Evolutionary conservation across 2,329 filamentous ascomycete genomes (phyloP).

Genomic region (Microsporum ferrugineum): DNA sequence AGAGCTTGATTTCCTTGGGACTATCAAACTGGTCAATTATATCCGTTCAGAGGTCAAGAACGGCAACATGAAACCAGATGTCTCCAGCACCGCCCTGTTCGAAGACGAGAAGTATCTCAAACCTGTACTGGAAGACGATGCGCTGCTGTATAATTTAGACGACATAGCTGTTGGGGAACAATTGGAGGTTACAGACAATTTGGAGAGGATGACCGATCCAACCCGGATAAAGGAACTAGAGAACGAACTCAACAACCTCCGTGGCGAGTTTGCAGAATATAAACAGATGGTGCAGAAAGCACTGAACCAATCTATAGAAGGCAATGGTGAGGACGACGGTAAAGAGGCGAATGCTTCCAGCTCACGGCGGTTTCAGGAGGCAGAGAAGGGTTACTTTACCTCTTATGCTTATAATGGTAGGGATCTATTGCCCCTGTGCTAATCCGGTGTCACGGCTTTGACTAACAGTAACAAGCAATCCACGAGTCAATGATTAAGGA

Average conservation of each 20-base stretch:
- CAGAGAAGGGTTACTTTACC: conserved; percentile 51
- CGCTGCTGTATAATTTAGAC: conserved; percentile 75
- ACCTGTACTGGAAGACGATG: conserved; percentile 79
- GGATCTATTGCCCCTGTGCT: conserved; percentile 12
- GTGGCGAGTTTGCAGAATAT: conserved; percentile 54
- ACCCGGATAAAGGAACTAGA: conserved; percentile 48
- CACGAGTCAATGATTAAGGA: conserved; percentile 96
- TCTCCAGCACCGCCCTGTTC: conserved; percentile 52
- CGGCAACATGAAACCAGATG: conserved; percentile 39
- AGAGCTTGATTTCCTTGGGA: conserved; percentile 59
- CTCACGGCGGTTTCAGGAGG: conserved; percentile 34
- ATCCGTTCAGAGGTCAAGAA: conserved; percentile 38
- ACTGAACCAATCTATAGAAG: conserved; percentile 53
- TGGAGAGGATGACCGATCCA: conserved; percentile 24
- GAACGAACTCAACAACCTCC: conserved; percentile 49
- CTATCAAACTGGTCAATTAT: conserved; percentile 65
- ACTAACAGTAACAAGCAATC: conserved; percentile 51
- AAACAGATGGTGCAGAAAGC: conserved; percentile 54
- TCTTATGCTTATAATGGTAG: conserved; percentile 58
- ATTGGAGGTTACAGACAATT: conserved; percentile 12
- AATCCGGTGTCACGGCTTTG: not conserved
- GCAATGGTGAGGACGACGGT: conserved; percentile 37
- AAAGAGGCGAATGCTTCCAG: conserved; percentile 19
- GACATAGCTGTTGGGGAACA: conserved; percentile 44
- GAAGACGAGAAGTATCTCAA: conserved; percentile 71